Conservation (phyloP, 768 basidiomycete species). For the Trametes villosa region DNA sequence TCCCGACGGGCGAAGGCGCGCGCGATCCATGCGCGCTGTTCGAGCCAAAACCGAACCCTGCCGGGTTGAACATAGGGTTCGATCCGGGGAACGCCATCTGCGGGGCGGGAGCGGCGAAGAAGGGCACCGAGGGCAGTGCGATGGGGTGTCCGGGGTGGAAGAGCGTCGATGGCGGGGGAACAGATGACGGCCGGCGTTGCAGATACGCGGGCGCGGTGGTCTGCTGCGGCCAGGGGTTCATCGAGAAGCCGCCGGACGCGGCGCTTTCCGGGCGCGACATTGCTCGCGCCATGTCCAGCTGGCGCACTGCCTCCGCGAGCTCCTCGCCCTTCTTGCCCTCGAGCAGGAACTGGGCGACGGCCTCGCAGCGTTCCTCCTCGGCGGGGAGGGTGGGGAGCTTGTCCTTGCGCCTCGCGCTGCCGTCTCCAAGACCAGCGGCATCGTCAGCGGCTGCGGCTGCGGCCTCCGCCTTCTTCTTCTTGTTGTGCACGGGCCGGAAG, state of each 20-base stretch:
- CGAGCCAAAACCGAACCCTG: neutral
- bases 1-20: constrained; percentile 47
- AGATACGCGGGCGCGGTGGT: constrained; percentile 32
- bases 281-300: constrained; percentile 45
- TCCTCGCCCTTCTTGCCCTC: constrained; percentile 74
- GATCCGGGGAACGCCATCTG: constrained; percentile 10
- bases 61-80: constrained; percentile 2
- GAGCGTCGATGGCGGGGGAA: constrained; percentile 55
- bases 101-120: constrained; percentile 35
- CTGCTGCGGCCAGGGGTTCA: constrained; percentile 9
- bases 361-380: constrained; percentile 45
- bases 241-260: constrained; percentile 27
- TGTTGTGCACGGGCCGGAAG: constrained; percentile 50
- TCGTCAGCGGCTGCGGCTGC: constrained; percentile 6
- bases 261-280: constrained; percentile 22
- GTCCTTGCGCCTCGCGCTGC: constrained; percentile 38
- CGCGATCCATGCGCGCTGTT: constrained; percentile 37
- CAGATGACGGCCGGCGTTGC: constrained; percentile 63
- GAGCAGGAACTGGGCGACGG: constrained; percentile 64
- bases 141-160: constrained; percentile 40
- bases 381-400: constrained; percentile 28
- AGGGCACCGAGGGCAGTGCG: constrained; percentile 48
- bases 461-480: constrained; percentile 44
- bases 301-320: constrained; percentile 62
- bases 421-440: neutral